Conservation (phyloP, 257 asterid genomes). For the Vinca minor region DNA sequence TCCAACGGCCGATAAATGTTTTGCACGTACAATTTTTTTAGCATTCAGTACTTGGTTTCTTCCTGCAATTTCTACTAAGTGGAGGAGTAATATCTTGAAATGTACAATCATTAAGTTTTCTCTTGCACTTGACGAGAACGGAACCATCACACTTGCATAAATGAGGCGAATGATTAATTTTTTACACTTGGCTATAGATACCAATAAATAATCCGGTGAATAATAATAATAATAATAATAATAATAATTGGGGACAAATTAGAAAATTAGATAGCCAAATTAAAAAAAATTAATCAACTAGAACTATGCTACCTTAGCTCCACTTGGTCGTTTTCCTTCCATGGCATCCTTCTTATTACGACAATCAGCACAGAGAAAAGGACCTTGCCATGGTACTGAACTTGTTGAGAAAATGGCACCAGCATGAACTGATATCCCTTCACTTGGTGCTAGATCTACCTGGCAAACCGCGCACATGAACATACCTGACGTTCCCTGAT, state of each 20-base stretch:
- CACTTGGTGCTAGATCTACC: constrained; percentile 49
- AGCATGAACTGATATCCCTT: constrained; percentile 79
- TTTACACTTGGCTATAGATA: not conserved
- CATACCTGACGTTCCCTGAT: constrained; percentile 32
- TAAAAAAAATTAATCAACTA: not conserved
- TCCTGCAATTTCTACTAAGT: no score
- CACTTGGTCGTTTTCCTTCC: constrained; percentile 61
- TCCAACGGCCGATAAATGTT: no score
- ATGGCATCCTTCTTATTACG: constrained; percentile 74
- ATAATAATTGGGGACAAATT: not conserved
- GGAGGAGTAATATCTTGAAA: no score
- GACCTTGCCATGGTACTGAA: constrained; percentile 88
- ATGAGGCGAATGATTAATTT: no score
- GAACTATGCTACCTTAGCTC: constrained; percentile 27
- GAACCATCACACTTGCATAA: no score
- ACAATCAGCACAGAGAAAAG: constrained; percentile 70
- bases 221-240: no score
- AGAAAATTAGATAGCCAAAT: no score
- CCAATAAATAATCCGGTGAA: not conserved
- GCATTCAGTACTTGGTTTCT: no score
- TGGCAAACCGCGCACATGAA: constrained; percentile 66
- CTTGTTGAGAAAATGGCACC: constrained; percentile 62
- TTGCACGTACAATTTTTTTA: no score
- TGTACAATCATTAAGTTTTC: no score
- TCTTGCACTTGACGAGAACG: no score